Conservation (phyloP, 345 rosid genomes). For the thale cress (Arabidopsis thaliana) region TAIR10.1 NC_003070.9:5212501-5213000, state of each 20-base stretch:
- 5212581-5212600: too few relatives aligned
- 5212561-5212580: too few relatives aligned
- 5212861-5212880: conserved; percentile 53
- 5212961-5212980: conserved; percentile 39
- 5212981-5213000: conserved; percentile 15
- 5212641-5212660: too few relatives aligned
- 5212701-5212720: conserved; percentile 16
- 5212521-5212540: too few relatives aligned
- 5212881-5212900: conserved; percentile 67
- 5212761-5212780: conserved; percentile 59
- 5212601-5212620: too few relatives aligned
- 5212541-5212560: too few relatives aligned
- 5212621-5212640: too few relatives aligned
- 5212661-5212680: conserved; percentile 25
- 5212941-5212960: neutral
- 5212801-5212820: conserved; percentile 60
- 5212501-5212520: too few relatives aligned
- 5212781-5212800: conserved; percentile 72
- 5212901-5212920: conserved; percentile 56
- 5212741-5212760: conserved; percentile 27
- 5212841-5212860: conserved; percentile 46
- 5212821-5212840: conserved; percentile 49
- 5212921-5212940: conserved; percentile 41
- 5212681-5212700: conserved; percentile 25
- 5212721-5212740: conserved; percentile 41